Evolutionary conservation across 2,329 filamentous ascomycete species (phyloP).

Genomic region (Stagonosporopsis rhizophila): DNA sequence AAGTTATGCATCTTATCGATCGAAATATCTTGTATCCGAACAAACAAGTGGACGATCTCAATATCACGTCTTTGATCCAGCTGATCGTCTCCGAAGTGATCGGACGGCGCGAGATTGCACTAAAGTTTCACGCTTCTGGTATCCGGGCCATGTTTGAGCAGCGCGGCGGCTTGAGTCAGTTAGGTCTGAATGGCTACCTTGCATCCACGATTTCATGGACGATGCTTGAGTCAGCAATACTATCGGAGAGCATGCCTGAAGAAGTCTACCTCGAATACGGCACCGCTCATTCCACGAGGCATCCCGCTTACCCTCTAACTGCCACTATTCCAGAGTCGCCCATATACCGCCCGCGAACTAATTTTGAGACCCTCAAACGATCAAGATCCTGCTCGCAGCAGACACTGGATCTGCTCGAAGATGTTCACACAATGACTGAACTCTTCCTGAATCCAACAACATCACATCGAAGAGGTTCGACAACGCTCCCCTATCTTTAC

Average conservation of each 20-base stretch:
- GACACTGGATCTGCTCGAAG: constrained; percentile 34
- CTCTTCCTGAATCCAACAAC: constrained; percentile 35
- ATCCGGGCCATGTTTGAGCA: constrained; percentile 42
- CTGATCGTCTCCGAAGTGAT: constrained; percentile 47
- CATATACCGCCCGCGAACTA: constrained; percentile 39
- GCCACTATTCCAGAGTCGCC: constrained; percentile 47
- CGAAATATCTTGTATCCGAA: constrained; percentile 34
- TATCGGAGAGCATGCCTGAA: constrained; percentile 38
- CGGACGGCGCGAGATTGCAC: constrained; percentile 27
- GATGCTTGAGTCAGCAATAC: constrained; percentile 40
- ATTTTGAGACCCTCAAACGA: constrained; percentile 38
- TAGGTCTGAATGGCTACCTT: constrained; percentile 42
- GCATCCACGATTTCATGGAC: constrained; percentile 45
- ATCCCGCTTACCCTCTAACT: constrained; percentile 21
- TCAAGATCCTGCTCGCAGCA: constrained; percentile 23
- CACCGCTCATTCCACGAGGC: constrained; percentile 16
- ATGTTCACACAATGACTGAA: constrained; percentile 42
- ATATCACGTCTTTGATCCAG: constrained; percentile 47
- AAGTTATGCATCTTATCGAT: constrained; percentile 45
- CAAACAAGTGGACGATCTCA: constrained; percentile 39
- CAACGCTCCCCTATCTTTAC: constrained; percentile 27
- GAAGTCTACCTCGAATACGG: constrained; percentile 40
- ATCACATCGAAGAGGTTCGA: constrained; percentile 25
- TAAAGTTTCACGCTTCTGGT: constrained; percentile 39
- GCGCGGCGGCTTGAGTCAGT: constrained; percentile 43